Evolutionary conservation across 2,329 filamentous ascomycete genomes (phyloP).

Genomic region (Fusarium tanahbumbuense): DNA sequence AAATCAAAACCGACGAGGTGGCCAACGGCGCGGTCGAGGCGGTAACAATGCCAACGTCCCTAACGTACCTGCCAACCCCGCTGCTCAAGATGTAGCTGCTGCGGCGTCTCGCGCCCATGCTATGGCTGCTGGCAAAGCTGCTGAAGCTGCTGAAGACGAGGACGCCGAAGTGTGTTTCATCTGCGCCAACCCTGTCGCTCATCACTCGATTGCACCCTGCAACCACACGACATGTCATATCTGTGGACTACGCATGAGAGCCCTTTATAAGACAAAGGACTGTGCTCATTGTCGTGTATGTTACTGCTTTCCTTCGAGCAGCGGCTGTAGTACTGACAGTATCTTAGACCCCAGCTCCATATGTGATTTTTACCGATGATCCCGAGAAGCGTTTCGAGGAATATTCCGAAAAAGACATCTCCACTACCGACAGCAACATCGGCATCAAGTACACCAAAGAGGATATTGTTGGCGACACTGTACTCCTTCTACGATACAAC

Average conservation of each 20-base stretch:
- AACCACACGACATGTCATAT: constrained; percentile 98
- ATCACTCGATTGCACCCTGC: constrained; percentile 90
- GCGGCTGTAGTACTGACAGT: constrained; percentile 34
- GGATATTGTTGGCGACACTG: constrained; percentile 91
- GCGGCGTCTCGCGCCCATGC: constrained; percentile 53
- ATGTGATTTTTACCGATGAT: constrained; percentile 93
- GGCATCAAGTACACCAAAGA: constrained; percentile 91
- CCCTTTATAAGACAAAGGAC: constrained; percentile 94
- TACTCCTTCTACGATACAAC: constrained; percentile 90
- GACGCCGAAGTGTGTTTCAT: constrained; percentile 95
- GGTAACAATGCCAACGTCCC: constrained; percentile 38
- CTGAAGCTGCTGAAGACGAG: constrained; percentile 56
- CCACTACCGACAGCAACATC: constrained; percentile 82
- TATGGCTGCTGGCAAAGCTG: constrained; percentile 44
- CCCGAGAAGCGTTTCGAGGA: constrained; percentile 84
- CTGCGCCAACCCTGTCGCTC: constrained; percentile 88
- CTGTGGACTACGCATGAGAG: constrained; percentile 89
- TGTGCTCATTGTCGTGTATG: constrained; percentile 94
- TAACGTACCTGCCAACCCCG: constrained; percentile 44
- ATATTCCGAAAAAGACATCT: constrained; percentile 79
- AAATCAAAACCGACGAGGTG: constrained; percentile 54
- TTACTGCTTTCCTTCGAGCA: not conserved
- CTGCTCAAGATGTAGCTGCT: constrained; percentile 49
- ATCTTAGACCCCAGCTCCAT: constrained; percentile 73
- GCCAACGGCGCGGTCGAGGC: constrained; percentile 49